Percentiles rank a stretch among this genome's conserved stretches.
These are phyloP conservation scores for Vitis vinifera DNA, from an alignment of 164 flowering plant genomes.

Conservation along the genomic window ASM3070453v1 NC_081805.1:15198001-15198500, in stretches of 20 bases:
- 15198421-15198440: background rate
- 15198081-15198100: too few relatives aligned
- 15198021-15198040: too few relatives aligned
- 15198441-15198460: too few relatives aligned
- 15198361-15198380: background rate
- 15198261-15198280: slow-evolving; percentile 81
- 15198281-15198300: slow-evolving; percentile 91
- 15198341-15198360: slow-evolving; percentile 1
- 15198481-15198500: too few relatives aligned
- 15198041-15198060: too few relatives aligned
- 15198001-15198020: too few relatives aligned
- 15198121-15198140: too few relatives aligned
- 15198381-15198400: background rate
- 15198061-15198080: too few relatives aligned
- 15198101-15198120: too few relatives aligned
- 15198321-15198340: slow-evolving; percentile 89
- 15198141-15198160: background rate
- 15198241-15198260: slow-evolving; percentile 68
- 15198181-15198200: background rate
- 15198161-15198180: background rate
- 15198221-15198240: slow-evolving; percentile 3
- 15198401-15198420: background rate
- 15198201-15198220: too few relatives aligned
- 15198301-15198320: slow-evolving; percentile 83
- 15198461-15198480: too few relatives aligned